These are phyloP conservation scores for Xylariaceae sp. DNA, from an alignment of 2,329 filamentous ascomycete genomes.

Conservation along the genomic window DNA sequence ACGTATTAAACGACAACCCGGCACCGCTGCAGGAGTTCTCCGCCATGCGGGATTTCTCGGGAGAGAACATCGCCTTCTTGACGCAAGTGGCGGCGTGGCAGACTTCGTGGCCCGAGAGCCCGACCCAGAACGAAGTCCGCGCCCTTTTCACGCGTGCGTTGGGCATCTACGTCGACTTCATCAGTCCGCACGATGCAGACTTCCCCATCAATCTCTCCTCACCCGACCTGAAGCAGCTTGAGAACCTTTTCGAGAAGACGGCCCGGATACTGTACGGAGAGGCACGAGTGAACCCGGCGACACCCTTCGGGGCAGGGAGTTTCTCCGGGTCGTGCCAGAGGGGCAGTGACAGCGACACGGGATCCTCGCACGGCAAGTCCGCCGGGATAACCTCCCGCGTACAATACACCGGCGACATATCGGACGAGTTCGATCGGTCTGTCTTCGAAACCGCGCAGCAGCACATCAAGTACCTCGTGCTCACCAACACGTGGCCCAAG, in stretches of 20 bases:
- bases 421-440: slow-evolving; percentile 41
- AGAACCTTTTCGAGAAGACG: slow-evolving; percentile 52
- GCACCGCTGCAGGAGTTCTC: slow-evolving; percentile 60
- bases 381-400: slow-evolving; percentile 8
- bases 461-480: slow-evolving; percentile 62
- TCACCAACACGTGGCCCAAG: slow-evolving; percentile 65
- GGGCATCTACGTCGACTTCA: slow-evolving; percentile 57
- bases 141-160: slow-evolving; percentile 55
- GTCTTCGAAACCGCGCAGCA: slow-evolving; percentile 57
- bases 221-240: slow-evolving; percentile 48
- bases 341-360: slow-evolving; percentile 1
- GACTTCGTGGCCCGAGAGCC: slow-evolving; percentile 24
- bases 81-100: slow-evolving; percentile 56
- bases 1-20: slow-evolving; percentile 55
- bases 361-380: neutral
- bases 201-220: slow-evolving; percentile 65
- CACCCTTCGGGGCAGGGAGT: slow-evolving; percentile 34
- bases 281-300: slow-evolving; percentile 35
- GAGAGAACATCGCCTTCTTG: slow-evolving; percentile 67
- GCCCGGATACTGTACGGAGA: slow-evolving; percentile 42
- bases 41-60: slow-evolving; percentile 62
- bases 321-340: neutral
- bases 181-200: slow-evolving; percentile 56
- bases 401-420: slow-evolving; percentile 35
- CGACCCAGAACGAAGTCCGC: slow-evolving; percentile 29